Base-by-base conservation (phyloP, 495 filamentous ascomycete genomes). In the Aspergillus haitiensis region DNA sequence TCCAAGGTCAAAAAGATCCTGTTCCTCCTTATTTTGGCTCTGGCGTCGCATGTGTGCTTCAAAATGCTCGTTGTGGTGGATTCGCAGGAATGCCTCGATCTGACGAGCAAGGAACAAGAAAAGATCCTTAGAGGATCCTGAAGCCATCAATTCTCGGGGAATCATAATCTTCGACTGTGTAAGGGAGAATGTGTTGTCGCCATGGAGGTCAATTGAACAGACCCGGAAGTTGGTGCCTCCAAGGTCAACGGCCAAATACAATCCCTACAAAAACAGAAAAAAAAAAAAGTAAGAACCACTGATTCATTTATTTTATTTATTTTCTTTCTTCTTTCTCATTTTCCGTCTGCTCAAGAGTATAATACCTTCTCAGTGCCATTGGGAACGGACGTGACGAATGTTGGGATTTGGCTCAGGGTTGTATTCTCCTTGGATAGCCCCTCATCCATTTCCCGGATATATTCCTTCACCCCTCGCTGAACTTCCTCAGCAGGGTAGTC, bases 191-290 rank as follows among this genome's bases (percentile, higher is more conserved):
- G 91, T 98, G 57, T 84, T 89, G 73, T 98, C 89, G 64, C 94
- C 94, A 67, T 95, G 90, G 39, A 98, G 78, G 55, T 92, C 81
- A 66, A 98, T 88, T 6, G 92, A 96, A 77, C 94, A 98, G 64
- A 98, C 95, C 61, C 94, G 89, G 76, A 98, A 97, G 73, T 98
- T 98, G 60, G 94, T 98, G 64, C 94, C 94, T 51, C 94, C 94
- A 15, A 98, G 84, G 65, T 98, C 94, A 45, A 98, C 94, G 18
- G 95, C 94, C 73, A 98, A 84, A 72, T 96, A 98, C 15, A 97
- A 78, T 31, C 94, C 94, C 92, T 96, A 63, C 32, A 49, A 16
- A 36, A 58, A 33, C 27, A 60, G 32, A 16, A 7, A 47, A 9
- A 34, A 34, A 18, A 35, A 52, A n/a, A 59, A 37, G 48, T 54